phyloP scores from a whole-genome alignment of 2,329 filamentous ascomycete species.

The Penicillium sclerotiorum region DNA sequence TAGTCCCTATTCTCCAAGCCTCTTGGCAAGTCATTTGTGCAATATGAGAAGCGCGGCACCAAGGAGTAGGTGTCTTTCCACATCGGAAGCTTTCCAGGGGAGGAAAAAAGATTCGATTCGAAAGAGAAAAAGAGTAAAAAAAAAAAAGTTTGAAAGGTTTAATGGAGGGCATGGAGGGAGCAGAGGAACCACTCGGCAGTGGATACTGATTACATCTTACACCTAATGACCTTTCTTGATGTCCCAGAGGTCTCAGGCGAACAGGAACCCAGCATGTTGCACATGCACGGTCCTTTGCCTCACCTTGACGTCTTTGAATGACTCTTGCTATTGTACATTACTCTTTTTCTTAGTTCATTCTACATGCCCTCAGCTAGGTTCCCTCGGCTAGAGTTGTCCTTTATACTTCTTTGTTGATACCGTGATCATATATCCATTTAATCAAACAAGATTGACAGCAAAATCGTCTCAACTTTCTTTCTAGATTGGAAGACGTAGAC shows the following conservation, averaged over 20 bases:
- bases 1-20: constrained; percentile 71
- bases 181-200: background rate
- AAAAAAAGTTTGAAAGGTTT: no score
- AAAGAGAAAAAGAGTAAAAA: background rate
- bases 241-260: background rate
- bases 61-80: constrained; percentile 29
- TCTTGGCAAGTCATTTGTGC: constrained; percentile 68
- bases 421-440: constrained; percentile 12
- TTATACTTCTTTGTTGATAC: constrained; percentile 17
- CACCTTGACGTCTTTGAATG: constrained; percentile 11
- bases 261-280: background rate
- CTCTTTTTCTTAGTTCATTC: constrained; percentile 8
- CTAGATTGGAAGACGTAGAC: no score
- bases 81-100: background rate
- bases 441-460: no score
- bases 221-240: constrained; percentile 20
- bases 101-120: background rate
- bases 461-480: no score
- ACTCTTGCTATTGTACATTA: constrained; percentile 24
- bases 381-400: background rate
- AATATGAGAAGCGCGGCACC: constrained; percentile 64
- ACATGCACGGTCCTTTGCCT: background rate
- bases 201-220: constrained; percentile 3
- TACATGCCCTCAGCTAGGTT: background rate
- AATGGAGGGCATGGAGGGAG: no score